Percentiles rank a stretch among this genome's conserved stretches.
Conservation (phyloP, 345 rosid species). For the Eucalyptus marginata region DNA sequence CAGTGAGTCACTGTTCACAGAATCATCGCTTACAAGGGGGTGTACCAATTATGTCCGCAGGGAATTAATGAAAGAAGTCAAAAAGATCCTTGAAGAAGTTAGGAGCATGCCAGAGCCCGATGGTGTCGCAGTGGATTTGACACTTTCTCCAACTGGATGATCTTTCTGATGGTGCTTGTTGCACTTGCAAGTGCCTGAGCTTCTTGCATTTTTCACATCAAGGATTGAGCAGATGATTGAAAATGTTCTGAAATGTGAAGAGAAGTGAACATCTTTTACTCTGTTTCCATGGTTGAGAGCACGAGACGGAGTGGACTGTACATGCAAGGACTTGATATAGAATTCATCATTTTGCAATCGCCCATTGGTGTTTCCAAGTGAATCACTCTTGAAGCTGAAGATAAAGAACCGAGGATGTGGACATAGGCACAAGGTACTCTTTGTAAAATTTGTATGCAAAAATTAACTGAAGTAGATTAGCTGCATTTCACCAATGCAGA, state of each 20-base stretch:
- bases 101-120: slow-evolving; percentile 28
- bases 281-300: neutral
- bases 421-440: neutral
- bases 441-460: neutral
- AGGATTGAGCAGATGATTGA: neutral
- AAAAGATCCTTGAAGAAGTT: slow-evolving; percentile 40
- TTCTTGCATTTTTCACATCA: slow-evolving; percentile 19
- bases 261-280: neutral
- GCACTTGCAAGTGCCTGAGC: neutral
- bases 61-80: slow-evolving; percentile 36
- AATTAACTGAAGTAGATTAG: neutral
- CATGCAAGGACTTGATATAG: neutral
- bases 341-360: neutral
- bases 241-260: neutral
- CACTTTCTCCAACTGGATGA: slow-evolving; percentile 21
- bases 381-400: neutral
- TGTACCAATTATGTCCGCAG: slow-evolving; percentile 39
- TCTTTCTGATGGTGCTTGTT: neutral
- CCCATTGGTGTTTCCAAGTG: neutral
- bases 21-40: slow-evolving; percentile 47
- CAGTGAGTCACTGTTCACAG: slow-evolving; percentile 44
- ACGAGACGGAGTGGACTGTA: neutral
- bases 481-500: neutral
- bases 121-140: slow-evolving; percentile 13
- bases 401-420: neutral